Percentiles rank a stretch among this genome's conserved stretches.
phyloP scores from a whole-genome alignment of 2,329 filamentous ascomycete species.

The Stachybotrys echinatus region DNA sequence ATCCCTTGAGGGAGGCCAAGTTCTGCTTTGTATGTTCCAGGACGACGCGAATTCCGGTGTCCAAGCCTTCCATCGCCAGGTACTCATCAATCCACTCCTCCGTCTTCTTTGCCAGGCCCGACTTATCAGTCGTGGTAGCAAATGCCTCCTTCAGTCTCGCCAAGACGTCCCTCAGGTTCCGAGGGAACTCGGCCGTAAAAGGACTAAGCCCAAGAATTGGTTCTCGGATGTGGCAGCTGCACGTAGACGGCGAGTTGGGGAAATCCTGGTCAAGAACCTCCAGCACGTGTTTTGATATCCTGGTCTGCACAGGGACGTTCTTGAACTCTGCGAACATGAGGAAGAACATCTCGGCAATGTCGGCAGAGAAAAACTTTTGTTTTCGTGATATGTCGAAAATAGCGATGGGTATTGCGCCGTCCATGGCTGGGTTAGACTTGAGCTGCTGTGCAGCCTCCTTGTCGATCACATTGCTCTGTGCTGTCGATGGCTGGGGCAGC shows the following conservation, averaged over 20 bases:
- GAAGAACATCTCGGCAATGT: constrained; percentile 72
- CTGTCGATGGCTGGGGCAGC: constrained; percentile 38
- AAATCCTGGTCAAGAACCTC: constrained; percentile 54
- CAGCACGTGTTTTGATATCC: constrained; percentile 70
- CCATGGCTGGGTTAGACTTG: constrained; percentile 74
- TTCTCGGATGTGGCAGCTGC: constrained; percentile 66
- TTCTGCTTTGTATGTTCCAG: constrained; percentile 44
- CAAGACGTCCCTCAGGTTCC: constrained; percentile 62
- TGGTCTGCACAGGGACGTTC: constrained; percentile 57
- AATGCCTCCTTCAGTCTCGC: constrained; percentile 50
- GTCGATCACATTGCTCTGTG: constrained; percentile 38
- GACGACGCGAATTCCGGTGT: constrained; percentile 50
- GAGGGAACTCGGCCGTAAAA: constrained; percentile 65
- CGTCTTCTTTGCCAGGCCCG: constrained; percentile 42
- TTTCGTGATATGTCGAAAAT: constrained; percentile 85
- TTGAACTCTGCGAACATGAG: constrained; percentile 69
- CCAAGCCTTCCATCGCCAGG: constrained; percentile 42
- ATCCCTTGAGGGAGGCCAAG: too few species aligned
- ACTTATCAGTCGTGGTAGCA: constrained; percentile 38
- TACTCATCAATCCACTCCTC: constrained; percentile 50
- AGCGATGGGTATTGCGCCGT: constrained; percentile 88
- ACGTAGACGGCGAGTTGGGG: constrained; percentile 57
- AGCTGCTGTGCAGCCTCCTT: constrained; percentile 45
- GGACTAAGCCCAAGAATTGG: constrained; percentile 62
- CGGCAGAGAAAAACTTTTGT: constrained; percentile 63